Evolutionary conservation across 345 rosid species (phyloP).

Genomic region (Heritiera littoralis): DNA sequence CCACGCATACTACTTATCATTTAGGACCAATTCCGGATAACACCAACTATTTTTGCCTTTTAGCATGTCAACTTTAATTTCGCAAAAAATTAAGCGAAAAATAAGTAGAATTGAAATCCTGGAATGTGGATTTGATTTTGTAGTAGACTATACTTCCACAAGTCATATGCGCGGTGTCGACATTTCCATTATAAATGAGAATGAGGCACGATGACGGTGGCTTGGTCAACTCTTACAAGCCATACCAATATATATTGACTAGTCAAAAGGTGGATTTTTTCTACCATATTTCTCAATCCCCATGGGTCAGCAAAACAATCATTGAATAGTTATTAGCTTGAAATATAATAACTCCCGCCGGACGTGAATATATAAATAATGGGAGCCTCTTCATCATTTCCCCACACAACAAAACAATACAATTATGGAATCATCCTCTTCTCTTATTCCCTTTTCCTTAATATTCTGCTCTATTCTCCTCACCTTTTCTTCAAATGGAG

Average conservation of each 20-base stretch:
- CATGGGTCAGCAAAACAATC: not conserved
- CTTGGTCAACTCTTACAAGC: constrained; percentile 22
- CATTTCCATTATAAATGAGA: not conserved
- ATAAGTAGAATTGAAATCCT: not conserved
- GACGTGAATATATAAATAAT: not conserved
- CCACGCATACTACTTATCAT: too few relatives aligned
- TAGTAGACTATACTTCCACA: not conserved
- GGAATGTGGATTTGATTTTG: too few relatives aligned
- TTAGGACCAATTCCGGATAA: not conserved
- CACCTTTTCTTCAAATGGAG: not conserved
- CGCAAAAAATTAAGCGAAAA: not conserved
- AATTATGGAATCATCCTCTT: constrained; percentile 12
- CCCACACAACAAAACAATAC: not conserved
- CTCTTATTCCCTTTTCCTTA: constrained; percentile 1
- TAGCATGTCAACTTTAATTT: not conserved
- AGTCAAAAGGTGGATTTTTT: not conserved
- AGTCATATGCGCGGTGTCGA: not conserved
- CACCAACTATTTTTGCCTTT: not conserved
- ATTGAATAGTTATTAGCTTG: too few relatives aligned
- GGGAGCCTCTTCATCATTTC: not conserved
- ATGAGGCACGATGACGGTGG: not conserved
- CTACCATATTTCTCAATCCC: not conserved
- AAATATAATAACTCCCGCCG: not conserved
- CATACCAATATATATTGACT: not conserved
- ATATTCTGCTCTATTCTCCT: not conserved